Percentiles rank a stretch among this genome's conserved stretches.
These are phyloP conservation scores for Bipolaris zeicola DNA, from an alignment of 2,329 filamentous ascomycete genomes.

Conservation along the genomic window DNA sequence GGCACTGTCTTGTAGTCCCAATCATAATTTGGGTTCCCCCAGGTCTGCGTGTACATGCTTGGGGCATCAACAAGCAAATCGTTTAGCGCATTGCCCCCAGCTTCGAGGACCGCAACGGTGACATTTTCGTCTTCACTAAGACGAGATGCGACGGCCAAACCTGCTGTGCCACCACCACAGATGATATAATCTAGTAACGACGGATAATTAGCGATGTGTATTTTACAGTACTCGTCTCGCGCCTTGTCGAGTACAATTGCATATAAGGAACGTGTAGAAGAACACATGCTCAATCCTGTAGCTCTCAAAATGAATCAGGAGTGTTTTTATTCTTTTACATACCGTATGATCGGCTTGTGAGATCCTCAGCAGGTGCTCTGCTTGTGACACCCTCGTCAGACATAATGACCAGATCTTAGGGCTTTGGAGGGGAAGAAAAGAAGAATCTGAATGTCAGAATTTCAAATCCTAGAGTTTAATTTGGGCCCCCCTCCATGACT, in stretches of 20 bases:
- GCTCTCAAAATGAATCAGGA: too few species aligned
- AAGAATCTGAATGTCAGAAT: background rate
- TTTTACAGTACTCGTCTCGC: background rate
- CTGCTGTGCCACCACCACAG: slow-evolving; percentile 39
- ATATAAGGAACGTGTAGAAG: background rate
- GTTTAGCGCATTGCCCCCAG: slow-evolving; percentile 34
- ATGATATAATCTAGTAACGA: slow-evolving; percentile 24
- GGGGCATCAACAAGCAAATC: slow-evolving; percentile 38
- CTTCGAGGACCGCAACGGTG: slow-evolving; percentile 36
- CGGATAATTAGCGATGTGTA: background rate
- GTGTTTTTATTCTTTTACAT: background rate
- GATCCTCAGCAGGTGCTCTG: slow-evolving; percentile 24
- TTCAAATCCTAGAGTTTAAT: background rate
- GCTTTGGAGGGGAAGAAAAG: background rate
- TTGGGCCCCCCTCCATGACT: background rate
- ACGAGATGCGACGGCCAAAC: slow-evolving; percentile 37
- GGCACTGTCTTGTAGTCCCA: slow-evolving; percentile 41
- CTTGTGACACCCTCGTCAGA: slow-evolving; percentile 28
- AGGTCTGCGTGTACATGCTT: slow-evolving; percentile 31
- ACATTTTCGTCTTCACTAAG: slow-evolving; percentile 35
- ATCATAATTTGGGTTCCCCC: slow-evolving; percentile 40
- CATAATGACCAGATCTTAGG: slow-evolving; percentile 16
- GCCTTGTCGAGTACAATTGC: background rate
- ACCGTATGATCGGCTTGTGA: slow-evolving; percentile 29
- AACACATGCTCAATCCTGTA: background rate